Base-by-base conservation (phyloP, 2,329 filamentous ascomycete genomes). In the Emmonsiellopsis sp. region DNA sequence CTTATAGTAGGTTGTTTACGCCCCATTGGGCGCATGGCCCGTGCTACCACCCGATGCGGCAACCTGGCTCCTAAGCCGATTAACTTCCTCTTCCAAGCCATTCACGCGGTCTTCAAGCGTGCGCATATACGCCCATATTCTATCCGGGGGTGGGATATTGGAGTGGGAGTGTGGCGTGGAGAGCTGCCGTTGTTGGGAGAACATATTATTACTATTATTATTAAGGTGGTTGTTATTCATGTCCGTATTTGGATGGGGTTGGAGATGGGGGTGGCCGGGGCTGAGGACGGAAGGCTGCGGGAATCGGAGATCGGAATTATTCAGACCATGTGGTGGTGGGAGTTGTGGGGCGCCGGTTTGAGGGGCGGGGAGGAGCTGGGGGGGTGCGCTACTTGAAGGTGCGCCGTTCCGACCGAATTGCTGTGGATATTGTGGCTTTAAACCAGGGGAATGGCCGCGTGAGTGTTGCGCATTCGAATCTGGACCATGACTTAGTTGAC, bases 381-480 rank as follows among this genome's bases (percentile, higher is more conserved):
- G 7, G n/a, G 52, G 52, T 34, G 46, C 43, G 42, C 49, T 51
- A 17, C 48, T 52, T 14, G 52, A 50, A 34, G 53, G 49, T 32
- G 53, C 45, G 13, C 53, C 46, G 27, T 50, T 52, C 47, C 68
- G 61, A 31, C 56, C 57, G 42, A 63, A 69, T 44, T 62, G 57
- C 31, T 64, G 55, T 43, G 43, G 49, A 31, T 56, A 53, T 43
- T 59, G 60, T 51, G 71, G 68, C 14, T 66, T 64, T 53, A 73
- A 62, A 47, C 69, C 66, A 6, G 74, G 73, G 6, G 74, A 76
- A 55, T 71, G 69, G 31, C 65, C 58, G 21, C 72, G 45, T 11
- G 48, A 46, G 31, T 55, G 53, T 57, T 74, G 72, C 39, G 69
- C 61, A 53, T 57, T 60, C 14, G 59, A 57, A n/a, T 73, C 71